Evolutionary conservation across 768 basidiomycete species (phyloP), one percentile per base, ranked within the genome.

Genomic region (Tephrocybe rancida): DNA sequence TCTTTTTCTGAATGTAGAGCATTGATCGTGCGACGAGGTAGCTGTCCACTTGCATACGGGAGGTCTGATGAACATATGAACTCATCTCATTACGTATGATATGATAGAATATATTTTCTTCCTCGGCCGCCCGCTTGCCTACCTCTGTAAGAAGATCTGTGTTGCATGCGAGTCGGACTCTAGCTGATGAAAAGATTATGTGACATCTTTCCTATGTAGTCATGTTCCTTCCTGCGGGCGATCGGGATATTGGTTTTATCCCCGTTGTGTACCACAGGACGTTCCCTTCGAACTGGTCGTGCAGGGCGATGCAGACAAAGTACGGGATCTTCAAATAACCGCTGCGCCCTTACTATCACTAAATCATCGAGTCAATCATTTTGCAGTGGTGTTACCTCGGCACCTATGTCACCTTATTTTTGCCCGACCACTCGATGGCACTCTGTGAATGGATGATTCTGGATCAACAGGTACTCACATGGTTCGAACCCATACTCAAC

Each of bases 201-300:
- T 7, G 11, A 37, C n/a, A n/a, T 43, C 39, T 2, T 19, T 14
- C 37, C 8, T 50, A n/a, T n/a, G n/a, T 14, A 58, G 57, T 19
- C 59, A 52, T 13, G 58, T 71, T 22, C 54, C 60, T 21, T 50
- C 54, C 3, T 61, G 55, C 29, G 65, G 58, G 10, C 58, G 61
- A 47, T 50, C 62, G 3, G 70, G 70, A 13, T 70, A 69, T 45
- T 70, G 69, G 66, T 71, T 69, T 38, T 58, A 58, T 54, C 68
- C 65, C 3, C 48, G 58, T 22, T 54, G 45, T 32, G 41, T 51
- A 0, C 44, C 61, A 2, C 46, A 56, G 25, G 49, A 60, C 6
- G 1, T 39, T 14, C 39, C 46, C n/a, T 68, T 70, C 38, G 67
- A 70, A 10, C 56, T 71, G 13, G 21, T 70, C 14, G 67, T 66